A percentile compares a stretch with the other conserved stretches of the same genome.
Evolutionary conservation across 129 eudicot genomes (phyloP).

Genomic region (Centaurea solstitialis): DNA sequence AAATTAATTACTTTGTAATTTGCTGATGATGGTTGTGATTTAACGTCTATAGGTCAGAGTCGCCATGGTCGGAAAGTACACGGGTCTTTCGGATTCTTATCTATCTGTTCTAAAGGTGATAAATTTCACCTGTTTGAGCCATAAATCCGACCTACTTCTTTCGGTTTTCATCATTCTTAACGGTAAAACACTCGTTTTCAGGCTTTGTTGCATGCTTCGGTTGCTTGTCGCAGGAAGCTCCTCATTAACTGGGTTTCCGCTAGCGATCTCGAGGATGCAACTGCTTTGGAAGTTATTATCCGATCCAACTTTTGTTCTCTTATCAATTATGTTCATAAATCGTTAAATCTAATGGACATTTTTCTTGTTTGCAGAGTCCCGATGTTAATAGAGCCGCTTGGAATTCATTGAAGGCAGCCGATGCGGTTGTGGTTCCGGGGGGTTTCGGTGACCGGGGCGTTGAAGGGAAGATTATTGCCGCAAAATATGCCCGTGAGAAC

Average conservation of each 20-base stretch:
- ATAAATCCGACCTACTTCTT: background rate
- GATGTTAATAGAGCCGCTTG: constrained; percentile 70
- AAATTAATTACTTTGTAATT: background rate
- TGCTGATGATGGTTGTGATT: constrained; percentile 4
- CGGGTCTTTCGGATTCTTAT: constrained; percentile 88
- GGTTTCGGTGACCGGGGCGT: constrained; percentile 98
- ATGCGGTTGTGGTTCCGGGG: constrained; percentile 86
- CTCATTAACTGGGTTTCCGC: constrained; percentile 86
- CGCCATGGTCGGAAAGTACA: constrained; percentile 98
- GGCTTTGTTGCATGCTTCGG: constrained; percentile 98
- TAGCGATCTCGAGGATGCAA: constrained; percentile 83
- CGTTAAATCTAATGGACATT: constrained; percentile 9
- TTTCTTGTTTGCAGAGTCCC: constrained; percentile 60
- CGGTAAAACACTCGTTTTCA: constrained; percentile 29
- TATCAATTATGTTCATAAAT: background rate
- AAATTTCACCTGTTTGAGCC: background rate
- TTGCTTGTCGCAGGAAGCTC: constrained; percentile 71
- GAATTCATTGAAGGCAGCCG: constrained; percentile 78
- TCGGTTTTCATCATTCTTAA: background rate
- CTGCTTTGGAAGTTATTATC: constrained; percentile 66
- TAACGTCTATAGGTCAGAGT: constrained; percentile 63
- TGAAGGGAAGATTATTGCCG: constrained; percentile 90
- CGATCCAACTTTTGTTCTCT: constrained; percentile 15
- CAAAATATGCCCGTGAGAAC: constrained; percentile 87
- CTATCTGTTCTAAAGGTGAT: constrained; percentile 91